These are phyloP conservation scores for Poterioochromonas sp. DNA, from an alignment of 352 stramenopile species.

Conservation along the genomic window DNA sequence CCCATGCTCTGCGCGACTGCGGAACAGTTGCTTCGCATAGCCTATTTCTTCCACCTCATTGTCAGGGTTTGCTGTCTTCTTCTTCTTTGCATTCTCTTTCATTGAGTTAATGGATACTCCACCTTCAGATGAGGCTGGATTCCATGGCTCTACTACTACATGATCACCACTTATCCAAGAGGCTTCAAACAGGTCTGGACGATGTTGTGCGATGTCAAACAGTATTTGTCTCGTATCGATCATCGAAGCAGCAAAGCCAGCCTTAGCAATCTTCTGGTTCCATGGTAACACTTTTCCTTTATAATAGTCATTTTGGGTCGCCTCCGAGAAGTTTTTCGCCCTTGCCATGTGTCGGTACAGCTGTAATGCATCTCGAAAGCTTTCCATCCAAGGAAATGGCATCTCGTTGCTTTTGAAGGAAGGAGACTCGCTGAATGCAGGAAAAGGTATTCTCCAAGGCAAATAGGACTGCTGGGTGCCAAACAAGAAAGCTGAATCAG, in stretches of 20 bases:
- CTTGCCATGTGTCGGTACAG: not conserved
- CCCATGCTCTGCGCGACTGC: not conserved
- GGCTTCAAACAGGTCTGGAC: not conserved
- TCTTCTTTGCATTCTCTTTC: not conserved
- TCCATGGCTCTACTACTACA: not conserved
- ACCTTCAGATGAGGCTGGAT: not conserved
- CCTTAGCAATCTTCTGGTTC: not conserved
- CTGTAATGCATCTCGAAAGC: not conserved
- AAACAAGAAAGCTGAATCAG: not conserved
- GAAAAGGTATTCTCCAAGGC: conserved; percentile 3
- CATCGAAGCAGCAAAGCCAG: not conserved
- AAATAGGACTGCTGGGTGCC: not conserved
- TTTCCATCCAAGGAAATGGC: not conserved
- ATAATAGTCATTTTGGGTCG: not conserved
- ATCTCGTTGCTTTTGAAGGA: not conserved
- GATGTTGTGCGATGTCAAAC: not conserved
- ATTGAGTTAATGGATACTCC: no score
- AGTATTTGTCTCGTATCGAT: not conserved
- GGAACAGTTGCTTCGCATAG: not conserved
- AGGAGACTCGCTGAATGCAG: not conserved
- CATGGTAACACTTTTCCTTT: not conserved
- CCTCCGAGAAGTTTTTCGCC: no score
- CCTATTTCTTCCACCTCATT: not conserved
- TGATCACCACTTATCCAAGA: not conserved
- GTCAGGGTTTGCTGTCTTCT: not conserved